Evolutionary conservation across 495 filamentous ascomycete genomes (phyloP), one percentile per base, ranked within the genome.

Genomic region (Bacidia gigantensis): DNA sequence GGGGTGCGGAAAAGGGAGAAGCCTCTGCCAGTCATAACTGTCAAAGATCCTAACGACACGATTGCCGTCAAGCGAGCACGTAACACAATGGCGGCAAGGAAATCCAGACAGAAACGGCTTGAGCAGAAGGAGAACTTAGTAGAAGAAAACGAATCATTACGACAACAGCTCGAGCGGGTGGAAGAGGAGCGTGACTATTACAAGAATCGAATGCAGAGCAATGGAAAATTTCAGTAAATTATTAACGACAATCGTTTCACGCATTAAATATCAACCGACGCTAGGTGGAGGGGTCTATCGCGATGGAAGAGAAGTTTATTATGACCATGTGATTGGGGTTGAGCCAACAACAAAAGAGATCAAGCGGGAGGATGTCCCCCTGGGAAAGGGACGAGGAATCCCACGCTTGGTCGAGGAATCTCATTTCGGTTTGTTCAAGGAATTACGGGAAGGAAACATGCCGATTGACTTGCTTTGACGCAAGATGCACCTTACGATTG

Each of bases 11-110:
- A 81, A 52, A 77, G 82, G 44, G 78, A 86, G 60, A 88, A 87
- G 71, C 82, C 86, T 39, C 74, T 95, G 22, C 83, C 85, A 49
- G 83, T 86, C 7, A 86, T 97, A 64, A 69, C 73, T 23, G 73
- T 86, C 17, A 78, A 83, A 26, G 89, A 96, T 61, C 82, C 83
- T 0, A 65, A 62, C 26, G 85, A 89, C 60, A 67, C 68, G 0
- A 65, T 86, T 12, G 87, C 86, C 10, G 77, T 87, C 72, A 97
- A 96, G 77, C 87, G 92, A 56, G 90, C 89, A 29, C 82, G 89
- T 52, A 98, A 98, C 67, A 98, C 92, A 12, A 74, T 90, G 67
- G 92, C 92, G 43, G 92, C 92, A 56, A 86, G 92, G 41, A 96
- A 96, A 67, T 96, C 90, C 38, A 84, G 92, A 11, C 80, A 86